Conservation (phyloP, 1,139 yeast genomes). For the Geotrichum candidum region DNA sequence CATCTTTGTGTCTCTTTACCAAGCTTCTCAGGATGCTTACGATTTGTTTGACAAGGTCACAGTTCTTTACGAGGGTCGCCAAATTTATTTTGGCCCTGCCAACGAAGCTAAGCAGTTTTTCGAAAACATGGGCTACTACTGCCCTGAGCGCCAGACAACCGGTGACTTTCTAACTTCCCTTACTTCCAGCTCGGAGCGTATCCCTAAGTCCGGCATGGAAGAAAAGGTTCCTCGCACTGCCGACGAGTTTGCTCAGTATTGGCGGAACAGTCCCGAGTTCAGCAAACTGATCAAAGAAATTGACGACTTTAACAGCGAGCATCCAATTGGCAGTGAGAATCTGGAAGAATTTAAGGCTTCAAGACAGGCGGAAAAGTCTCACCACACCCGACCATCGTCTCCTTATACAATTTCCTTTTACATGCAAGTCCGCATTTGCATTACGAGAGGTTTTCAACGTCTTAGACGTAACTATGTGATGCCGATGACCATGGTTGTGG, state of each 20-base stretch:
- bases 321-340: constrained; percentile 28
- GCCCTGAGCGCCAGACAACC: constrained; percentile 72
- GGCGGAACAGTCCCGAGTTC: constrained; percentile 55
- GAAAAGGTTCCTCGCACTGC: constrained; percentile 60
- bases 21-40: constrained; percentile 74
- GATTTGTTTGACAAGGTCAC: constrained; percentile 68
- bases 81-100: constrained; percentile 29
- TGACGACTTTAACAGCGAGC: constrained; percentile 34
- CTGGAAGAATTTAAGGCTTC: constrained; percentile 33
- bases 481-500: constrained; percentile 51
- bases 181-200: constrained; percentile 67
- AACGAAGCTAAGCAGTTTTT: constrained; percentile 57
- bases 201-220: constrained; percentile 52
- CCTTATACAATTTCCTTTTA: constrained; percentile 60
- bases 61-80: constrained; percentile 64
- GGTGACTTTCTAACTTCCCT: constrained; percentile 77
- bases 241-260: constrained; percentile 57
- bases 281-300: constrained; percentile 38
- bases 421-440: constrained; percentile 58
- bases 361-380: constrained; percentile 51
- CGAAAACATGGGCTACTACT: constrained; percentile 59
- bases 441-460: constrained; percentile 58
- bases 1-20: constrained; percentile 72
- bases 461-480: constrained; percentile 61
- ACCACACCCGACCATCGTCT: constrained; percentile 47